Evolutionary conservation across 2,329 filamentous ascomycete species (phyloP).

Genomic region (Ustilaginoidea virens): DNA sequence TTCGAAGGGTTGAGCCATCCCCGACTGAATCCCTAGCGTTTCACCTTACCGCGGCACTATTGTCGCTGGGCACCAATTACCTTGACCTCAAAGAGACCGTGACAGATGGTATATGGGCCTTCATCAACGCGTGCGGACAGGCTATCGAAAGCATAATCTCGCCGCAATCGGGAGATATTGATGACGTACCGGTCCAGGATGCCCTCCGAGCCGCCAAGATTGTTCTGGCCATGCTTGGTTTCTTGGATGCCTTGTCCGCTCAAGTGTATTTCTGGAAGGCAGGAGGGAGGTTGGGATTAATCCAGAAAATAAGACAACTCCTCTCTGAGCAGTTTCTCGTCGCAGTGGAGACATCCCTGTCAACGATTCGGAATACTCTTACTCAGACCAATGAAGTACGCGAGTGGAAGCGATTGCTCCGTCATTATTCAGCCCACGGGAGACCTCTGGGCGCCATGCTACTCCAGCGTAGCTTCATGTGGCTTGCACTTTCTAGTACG

Average conservation of each 20-base stretch:
- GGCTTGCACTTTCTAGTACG: constrained; percentile 63
- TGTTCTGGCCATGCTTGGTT: constrained; percentile 75
- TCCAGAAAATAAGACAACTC: constrained; percentile 55
- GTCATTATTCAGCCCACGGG: constrained; percentile 65
- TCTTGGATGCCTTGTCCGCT: constrained; percentile 67
- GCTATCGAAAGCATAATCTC: constrained; percentile 40
- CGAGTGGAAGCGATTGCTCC: constrained; percentile 79
- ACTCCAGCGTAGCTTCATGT: constrained; percentile 77
- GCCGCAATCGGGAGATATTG: constrained; percentile 37
- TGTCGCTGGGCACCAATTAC: constrained; percentile 67
- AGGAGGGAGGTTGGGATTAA: constrained; percentile 55
- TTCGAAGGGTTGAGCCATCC: constrained; percentile 69
- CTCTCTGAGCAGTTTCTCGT: constrained; percentile 77
- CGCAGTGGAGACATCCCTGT: constrained; percentile 77
- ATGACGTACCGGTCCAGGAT: constrained; percentile 46
- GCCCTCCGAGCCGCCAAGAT: constrained; percentile 58
- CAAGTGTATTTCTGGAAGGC: constrained; percentile 70
- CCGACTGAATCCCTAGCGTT: constrained; percentile 76
- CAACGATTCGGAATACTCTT: constrained; percentile 70
- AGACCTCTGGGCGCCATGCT: constrained; percentile 84
- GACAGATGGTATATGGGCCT: constrained; percentile 51
- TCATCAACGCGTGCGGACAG: constrained; percentile 54
- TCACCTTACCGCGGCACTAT: constrained; percentile 62
- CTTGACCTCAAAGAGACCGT: constrained; percentile 50
- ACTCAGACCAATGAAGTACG: constrained; percentile 48